Percentiles rank a stretch among this genome's conserved stretches.
Evolutionary conservation across 2,329 filamentous ascomycete species (phyloP).

Genomic region (Incumbomyces delicatus): DNA sequence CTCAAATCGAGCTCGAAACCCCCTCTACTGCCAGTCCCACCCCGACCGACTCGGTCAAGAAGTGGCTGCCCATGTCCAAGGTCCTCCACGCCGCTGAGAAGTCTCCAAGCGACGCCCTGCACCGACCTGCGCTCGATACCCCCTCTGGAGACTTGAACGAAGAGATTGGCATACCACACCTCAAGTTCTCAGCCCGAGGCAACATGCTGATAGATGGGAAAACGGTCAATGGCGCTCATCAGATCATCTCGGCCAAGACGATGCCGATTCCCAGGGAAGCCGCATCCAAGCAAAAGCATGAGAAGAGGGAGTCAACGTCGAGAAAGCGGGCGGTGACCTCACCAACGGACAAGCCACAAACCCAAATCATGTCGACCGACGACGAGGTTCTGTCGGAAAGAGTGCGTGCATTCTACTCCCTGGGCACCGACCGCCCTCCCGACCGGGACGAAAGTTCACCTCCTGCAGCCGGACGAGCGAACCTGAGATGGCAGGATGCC

Average conservation of each 20-base stretch:
- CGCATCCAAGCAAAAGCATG: constrained; percentile 21
- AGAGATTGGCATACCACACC: constrained; percentile 40
- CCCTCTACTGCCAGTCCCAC: constrained; percentile 1
- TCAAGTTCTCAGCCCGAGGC: constrained; percentile 52
- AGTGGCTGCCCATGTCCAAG: not conserved
- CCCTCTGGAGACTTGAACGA: constrained; percentile 43
- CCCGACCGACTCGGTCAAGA: not conserved
- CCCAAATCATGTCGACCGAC: constrained; percentile 50
- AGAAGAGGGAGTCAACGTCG: constrained; percentile 1
- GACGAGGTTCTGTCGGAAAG: constrained; percentile 54
- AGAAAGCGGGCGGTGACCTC: constrained; percentile 25
- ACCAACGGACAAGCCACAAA: constrained; percentile 30
- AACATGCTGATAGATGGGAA: constrained; percentile 49
- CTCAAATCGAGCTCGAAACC: constrained; percentile 6
- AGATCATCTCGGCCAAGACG: constrained; percentile 4
- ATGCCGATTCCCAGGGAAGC: constrained; percentile 13
- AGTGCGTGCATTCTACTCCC: constrained; percentile 55
- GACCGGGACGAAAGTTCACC: constrained; percentile 27
- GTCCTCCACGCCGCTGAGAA: not conserved
- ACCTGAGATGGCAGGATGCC: constrained; percentile 31
- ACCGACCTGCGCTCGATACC: constrained; percentile 40
- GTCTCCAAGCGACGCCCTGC: constrained; percentile 26
- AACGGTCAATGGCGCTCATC: constrained; percentile 30
- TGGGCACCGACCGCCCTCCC: constrained; percentile 46
- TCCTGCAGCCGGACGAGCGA: constrained; percentile 29